These are phyloP conservation scores for Fusarium floridanum DNA, from an alignment of 2,329 filamentous ascomycete genomes.

Conservation along the genomic window DNA sequence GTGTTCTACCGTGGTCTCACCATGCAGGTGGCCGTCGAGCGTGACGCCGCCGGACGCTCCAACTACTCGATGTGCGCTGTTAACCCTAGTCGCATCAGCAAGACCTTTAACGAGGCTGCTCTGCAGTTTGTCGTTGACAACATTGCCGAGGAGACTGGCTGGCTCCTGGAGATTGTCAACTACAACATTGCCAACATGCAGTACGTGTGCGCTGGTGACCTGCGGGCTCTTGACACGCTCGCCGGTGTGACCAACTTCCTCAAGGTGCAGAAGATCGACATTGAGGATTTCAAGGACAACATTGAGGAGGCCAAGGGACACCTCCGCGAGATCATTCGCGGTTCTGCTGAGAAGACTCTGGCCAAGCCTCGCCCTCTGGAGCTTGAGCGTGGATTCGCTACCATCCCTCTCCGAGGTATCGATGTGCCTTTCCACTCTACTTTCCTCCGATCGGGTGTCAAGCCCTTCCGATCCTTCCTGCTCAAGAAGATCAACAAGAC, in stretches of 20 bases:
- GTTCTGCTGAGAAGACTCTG: conserved; percentile 87
- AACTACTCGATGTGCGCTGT: conserved; percentile 99
- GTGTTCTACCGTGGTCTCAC: conserved; percentile 99
- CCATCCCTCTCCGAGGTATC: conserved; percentile 95
- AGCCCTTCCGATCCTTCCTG: conserved; percentile 97
- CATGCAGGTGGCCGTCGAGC: conserved; percentile 99
- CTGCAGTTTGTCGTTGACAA: conserved; percentile 97
- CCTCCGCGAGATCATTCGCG: conserved; percentile 90
- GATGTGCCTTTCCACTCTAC: conserved; percentile 99
- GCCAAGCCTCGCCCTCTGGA: conserved; percentile 90
- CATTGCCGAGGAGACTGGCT: conserved; percentile 92
- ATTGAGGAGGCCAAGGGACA: conserved; percentile 93
- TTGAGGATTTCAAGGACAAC: conserved; percentile 89
- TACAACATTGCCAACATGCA: conserved; percentile 86
- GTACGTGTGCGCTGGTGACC: conserved; percentile 79
- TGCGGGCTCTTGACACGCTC: conserved; percentile 78
- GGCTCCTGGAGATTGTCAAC: conserved; percentile 99
- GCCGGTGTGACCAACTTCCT: conserved; percentile 92
- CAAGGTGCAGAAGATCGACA: conserved; percentile 97
- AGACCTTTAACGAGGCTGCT: conserved; percentile 98
- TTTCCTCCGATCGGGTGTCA: conserved; percentile 96
- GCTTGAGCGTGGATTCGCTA: conserved; percentile 94
- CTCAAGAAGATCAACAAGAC: conserved; percentile 99
- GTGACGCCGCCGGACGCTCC: conserved; percentile 90
- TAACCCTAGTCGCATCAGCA: conserved; percentile 97